Conservation (phyloP, 1,284 basidiomycete genomes). For the Boletus semigastroideus region DNA sequence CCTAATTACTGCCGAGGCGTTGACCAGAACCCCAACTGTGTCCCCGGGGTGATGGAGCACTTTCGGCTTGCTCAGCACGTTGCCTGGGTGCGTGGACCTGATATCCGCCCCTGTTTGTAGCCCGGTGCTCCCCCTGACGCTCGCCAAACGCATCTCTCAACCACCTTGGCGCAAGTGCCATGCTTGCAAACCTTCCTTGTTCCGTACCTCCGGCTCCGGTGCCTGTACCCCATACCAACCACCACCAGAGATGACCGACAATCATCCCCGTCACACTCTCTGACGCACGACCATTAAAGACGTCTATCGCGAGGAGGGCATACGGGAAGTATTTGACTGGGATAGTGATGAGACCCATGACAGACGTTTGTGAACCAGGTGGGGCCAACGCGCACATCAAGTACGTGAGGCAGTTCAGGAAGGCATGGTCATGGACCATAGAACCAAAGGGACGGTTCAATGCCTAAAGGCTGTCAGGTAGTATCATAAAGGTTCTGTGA, state of each 20-base stretch:
- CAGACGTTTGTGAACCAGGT: constrained; percentile 60
- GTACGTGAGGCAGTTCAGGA: constrained; percentile 71
- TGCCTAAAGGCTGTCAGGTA: constrained; percentile 35
- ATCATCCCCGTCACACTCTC: constrained; percentile 66
- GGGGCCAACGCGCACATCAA: constrained; percentile 68
- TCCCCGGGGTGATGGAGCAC: constrained; percentile 25
- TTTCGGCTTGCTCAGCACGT: constrained; percentile 31
- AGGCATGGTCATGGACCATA: constrained; percentile 60
- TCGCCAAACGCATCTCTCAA: constrained; percentile 37
- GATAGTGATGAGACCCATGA: constrained; percentile 73
- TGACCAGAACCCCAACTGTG: constrained; percentile 44
- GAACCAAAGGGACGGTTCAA: constrained; percentile 67
- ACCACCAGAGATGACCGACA: constrained; percentile 80
- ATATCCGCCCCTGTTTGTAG: constrained; percentile 22
- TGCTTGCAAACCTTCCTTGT: constrained; percentile 24
- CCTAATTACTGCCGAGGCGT: constrained; percentile 33
- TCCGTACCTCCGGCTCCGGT: constrained; percentile 32
- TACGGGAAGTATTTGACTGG: constrained; percentile 77
- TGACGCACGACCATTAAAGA: constrained; percentile 67
- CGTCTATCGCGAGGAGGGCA: constrained; percentile 69
- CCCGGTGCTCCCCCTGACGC: constrained; percentile 18
- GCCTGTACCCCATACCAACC: constrained; percentile 53
- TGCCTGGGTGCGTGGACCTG: constrained; percentile 29
- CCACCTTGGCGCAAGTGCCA: constrained; percentile 41
- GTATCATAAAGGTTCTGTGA: background rate